Conservation (phyloP, 2,329 filamentous ascomycete genomes). For the Claviceps sorghi region DNA sequence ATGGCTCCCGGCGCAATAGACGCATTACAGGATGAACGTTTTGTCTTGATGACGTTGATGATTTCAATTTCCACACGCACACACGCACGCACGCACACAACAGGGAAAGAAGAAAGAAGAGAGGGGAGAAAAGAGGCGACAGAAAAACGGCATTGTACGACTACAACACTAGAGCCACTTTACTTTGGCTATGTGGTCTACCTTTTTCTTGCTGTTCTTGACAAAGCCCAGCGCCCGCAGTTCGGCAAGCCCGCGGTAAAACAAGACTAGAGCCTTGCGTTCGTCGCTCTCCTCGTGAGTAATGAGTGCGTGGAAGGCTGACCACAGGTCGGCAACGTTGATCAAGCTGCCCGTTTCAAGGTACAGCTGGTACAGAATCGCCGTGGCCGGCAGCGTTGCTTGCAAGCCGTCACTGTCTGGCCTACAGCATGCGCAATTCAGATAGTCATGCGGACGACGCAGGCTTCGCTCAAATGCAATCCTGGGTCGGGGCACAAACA, state of each 20-base stretch:
- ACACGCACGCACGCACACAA: not conserved
- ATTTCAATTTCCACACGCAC: not conserved
- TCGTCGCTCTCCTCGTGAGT: conserved; percentile 32
- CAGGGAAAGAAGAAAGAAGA: not conserved
- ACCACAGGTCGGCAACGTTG: conserved; percentile 69
- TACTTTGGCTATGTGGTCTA: conserved; percentile 82
- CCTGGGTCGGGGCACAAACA: conserved; percentile 61
- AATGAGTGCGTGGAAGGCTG: conserved; percentile 55
- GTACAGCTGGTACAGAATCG: conserved; percentile 66
- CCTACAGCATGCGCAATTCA: conserved; percentile 57
- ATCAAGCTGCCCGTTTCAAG: conserved; percentile 62
- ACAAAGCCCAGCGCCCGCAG: conserved; percentile 74
- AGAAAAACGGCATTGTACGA: not conserved
- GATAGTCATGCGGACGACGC: conserved; percentile 59
- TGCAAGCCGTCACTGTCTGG: conserved; percentile 33
- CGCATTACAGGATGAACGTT: not conserved
- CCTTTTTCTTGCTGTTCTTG: conserved; percentile 79
- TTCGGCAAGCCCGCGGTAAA: conserved; percentile 77
- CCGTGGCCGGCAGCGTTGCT: conserved; percentile 51
- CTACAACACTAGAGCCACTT: conserved; percentile 43
- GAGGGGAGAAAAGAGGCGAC: not conserved
- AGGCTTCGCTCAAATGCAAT: conserved; percentile 58
- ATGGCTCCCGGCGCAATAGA: not conserved
- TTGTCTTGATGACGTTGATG: not conserved
- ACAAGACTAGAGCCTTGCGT: conserved; percentile 52